Evolutionary conservation across 2,329 filamentous ascomycete genomes (phyloP), one percentile per base, ranked within the genome.

Genomic region (Myotisia sp.): DNA sequence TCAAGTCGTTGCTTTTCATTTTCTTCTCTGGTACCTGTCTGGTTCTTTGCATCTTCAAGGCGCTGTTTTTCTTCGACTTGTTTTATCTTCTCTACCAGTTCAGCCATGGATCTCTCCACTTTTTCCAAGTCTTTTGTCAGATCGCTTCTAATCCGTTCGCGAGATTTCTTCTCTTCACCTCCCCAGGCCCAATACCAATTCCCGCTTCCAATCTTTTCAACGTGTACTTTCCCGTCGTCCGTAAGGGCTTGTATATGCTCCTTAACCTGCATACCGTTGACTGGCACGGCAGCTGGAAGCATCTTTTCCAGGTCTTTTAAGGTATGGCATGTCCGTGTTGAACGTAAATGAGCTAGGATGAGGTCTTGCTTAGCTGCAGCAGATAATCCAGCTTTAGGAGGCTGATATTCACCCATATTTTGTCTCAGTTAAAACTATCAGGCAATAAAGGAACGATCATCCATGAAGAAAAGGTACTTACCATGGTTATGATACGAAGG

Each of bases 161-260:
- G 39, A 24, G 46, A 46, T 10, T 41, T 45, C 31, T 61, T 66
- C 47, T 70, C 70, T 34, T 77, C 71, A 18, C 65, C 71, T 12
- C 56, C 61, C 49, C 79, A 79, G 42, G 65, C 68, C 76, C 76
- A 80, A 56, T 79, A 79, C 75, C 75, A 80, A 51, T 79, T 79
- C 18, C 73, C 74, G 42, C 65, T 75, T 27, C 75, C 76, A 45
- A 80, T 79, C 53, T 79, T 79, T 57, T 79, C 75, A 18, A 76
- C 68, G 12, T 66, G 65, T 40, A 79, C 68, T 45, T 68, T 65
- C 45, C 62, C 63, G 37, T 79, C 76, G 46, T 78, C 72, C 6
- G 62, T 58, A 13, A 79, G 63, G 3, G 65, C 60, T 49, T 76
- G 72, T 12, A 79, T 58, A 47, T 74, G 76, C 46, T 79, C 76